phyloP scores from a whole-genome alignment of 306 rosid species.

The Arachis hypogaea region DNA sequence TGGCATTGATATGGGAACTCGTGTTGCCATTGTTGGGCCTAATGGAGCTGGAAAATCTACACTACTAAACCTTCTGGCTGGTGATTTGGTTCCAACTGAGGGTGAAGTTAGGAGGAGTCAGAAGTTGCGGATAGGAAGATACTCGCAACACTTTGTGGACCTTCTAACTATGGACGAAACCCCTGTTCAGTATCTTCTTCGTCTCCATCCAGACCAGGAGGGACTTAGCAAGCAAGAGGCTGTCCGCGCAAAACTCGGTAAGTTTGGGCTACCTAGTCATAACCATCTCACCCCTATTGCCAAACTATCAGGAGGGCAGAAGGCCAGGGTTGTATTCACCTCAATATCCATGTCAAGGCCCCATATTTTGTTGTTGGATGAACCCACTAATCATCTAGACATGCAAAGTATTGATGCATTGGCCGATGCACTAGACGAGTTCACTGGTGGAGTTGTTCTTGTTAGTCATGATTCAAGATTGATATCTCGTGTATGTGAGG shows the following conservation, averaged over 20 bases:
- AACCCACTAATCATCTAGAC: constrained; percentile 80
- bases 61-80: constrained; percentile 65
- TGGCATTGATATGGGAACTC: constrained; percentile 72
- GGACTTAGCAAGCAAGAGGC: constrained; percentile 84
- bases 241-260: constrained; percentile 66
- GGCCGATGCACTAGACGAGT: constrained; percentile 70
- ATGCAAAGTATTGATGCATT: constrained; percentile 87
- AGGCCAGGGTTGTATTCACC: constrained; percentile 75
- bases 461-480: constrained; percentile 82
- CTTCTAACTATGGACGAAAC: constrained; percentile 74
- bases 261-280: constrained; percentile 73
- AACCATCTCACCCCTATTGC: constrained; percentile 78
- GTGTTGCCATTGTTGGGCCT: constrained; percentile 73
- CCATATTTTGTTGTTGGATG: constrained; percentile 78
- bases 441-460: constrained; percentile 76
- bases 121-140: constrained; percentile 72
- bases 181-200: constrained; percentile 67
- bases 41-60: constrained; percentile 75
- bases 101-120: constrained; percentile 78
- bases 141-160: constrained; percentile 72
- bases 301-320: constrained; percentile 75
- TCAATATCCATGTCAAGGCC: constrained; percentile 87
- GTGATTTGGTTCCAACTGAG: constrained; percentile 65
- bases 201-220: constrained; percentile 74
- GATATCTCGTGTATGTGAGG: constrained; percentile 74